A percentile compares a stretch with the other conserved stretches of the same genome.
Conservation (phyloP, 768 basidiomycete species). For the Cyathus striatus region DNA sequence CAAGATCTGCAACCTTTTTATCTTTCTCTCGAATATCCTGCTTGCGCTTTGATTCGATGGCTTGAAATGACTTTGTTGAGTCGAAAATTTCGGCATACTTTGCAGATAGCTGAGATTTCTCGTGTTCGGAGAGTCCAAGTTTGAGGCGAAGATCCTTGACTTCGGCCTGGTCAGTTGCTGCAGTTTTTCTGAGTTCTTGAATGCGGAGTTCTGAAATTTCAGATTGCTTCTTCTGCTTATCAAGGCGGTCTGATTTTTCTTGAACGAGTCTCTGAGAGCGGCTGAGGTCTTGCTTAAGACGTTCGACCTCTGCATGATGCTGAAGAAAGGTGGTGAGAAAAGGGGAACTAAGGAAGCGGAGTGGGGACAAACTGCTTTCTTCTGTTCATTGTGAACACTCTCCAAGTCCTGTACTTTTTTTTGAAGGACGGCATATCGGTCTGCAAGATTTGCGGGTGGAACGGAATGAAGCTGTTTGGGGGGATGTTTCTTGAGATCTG, state of each 20-base stretch:
- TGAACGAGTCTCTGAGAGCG: conserved; percentile 38
- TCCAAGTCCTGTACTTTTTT: conserved; percentile 64
- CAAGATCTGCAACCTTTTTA: conserved; percentile 47
- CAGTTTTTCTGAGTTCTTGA: conserved; percentile 53
- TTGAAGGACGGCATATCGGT: conserved; percentile 52
- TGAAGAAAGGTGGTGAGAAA: conserved; percentile 14
- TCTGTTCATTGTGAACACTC: conserved; percentile 56
- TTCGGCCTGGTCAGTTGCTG: conserved; percentile 48
- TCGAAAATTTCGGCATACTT: conserved; percentile 52
- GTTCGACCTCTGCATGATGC: conserved; percentile 60
- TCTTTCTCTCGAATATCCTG: conserved; percentile 57
- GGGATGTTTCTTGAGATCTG: conserved; percentile 19
- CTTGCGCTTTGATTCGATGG: conserved; percentile 41
- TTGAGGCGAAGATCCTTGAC: conserved; percentile 59
- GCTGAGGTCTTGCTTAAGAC: conserved; percentile 50
- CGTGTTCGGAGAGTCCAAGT: conserved; percentile 53
- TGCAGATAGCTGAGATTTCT: conserved; percentile 41
- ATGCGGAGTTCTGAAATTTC: conserved; percentile 52
- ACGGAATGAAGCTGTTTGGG: conserved; percentile 11
- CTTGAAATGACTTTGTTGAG: conserved; percentile 41
- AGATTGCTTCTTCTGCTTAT: conserved; percentile 62
- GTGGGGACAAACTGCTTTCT: conserved; percentile 48
- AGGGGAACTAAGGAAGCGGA: background rate
- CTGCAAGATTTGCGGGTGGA: conserved; percentile 20
- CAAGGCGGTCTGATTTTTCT: conserved; percentile 49